Evolutionary conservation across 1,139 yeast species (phyloP).

Genomic region (Magnusiomyces ingens): DNA sequence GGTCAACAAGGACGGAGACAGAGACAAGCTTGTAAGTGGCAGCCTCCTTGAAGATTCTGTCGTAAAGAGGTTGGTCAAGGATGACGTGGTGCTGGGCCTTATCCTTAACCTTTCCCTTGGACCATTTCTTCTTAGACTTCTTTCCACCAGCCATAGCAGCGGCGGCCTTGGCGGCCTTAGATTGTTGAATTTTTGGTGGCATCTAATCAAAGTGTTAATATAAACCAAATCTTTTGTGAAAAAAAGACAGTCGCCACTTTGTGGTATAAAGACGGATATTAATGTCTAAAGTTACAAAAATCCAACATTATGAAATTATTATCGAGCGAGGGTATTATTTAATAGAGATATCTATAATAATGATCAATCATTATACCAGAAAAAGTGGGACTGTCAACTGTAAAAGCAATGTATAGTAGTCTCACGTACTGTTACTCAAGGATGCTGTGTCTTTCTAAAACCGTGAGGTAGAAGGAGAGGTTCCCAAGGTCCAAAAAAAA

Average conservation of each 20-base stretch:
- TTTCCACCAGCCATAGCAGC: conserved; percentile 99
- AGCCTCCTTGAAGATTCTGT: conserved; percentile 98
- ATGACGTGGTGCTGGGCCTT: conserved; percentile 98
- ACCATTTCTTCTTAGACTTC: conserved; percentile 99
- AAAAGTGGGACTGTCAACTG: too few relatives aligned
- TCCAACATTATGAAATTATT: neutral
- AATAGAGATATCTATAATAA: neutral
- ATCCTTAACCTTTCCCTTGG: conserved; percentile 99
- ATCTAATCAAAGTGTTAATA: conserved; percentile 39
- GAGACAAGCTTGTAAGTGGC: conserved; percentile 99
- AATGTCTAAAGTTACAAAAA: neutral
- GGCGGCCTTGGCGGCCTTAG: conserved; percentile 99
- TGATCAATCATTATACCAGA: neutral
- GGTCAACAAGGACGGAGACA: conserved; percentile 96
- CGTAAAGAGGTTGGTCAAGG: conserved; percentile 97
- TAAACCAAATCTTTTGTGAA: neutral
- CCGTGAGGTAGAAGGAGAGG: neutral
- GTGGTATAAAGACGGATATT: neutral
- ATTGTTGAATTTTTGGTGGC: conserved; percentile 99
- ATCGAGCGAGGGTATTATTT: neutral
- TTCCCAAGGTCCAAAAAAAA: neutral
- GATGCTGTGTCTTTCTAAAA: conserved; percentile 1
- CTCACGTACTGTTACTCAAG: conserved; percentile 1
- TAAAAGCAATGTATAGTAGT: too few relatives aligned
- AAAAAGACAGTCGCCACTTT: too few relatives aligned